Conservation (phyloP, 2,329 filamentous ascomycete species). For the Phaeomoniella chlamydospora region DNA sequence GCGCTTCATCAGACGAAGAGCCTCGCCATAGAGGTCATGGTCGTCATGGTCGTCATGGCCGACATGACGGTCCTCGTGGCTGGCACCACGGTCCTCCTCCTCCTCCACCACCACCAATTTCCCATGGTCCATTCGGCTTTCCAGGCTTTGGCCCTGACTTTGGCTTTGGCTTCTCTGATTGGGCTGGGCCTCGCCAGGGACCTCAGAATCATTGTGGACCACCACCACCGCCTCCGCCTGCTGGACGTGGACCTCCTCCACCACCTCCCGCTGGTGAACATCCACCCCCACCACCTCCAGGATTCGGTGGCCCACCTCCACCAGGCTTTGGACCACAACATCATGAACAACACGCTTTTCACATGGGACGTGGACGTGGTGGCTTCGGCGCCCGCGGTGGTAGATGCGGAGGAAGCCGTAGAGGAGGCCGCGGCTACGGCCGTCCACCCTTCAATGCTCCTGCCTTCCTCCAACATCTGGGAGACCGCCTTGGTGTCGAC, state of each 20-base stretch:
- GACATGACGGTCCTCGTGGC: background rate
- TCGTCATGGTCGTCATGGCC: too few species aligned
- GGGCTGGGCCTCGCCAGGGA: background rate
- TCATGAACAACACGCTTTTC: constrained; percentile 4
- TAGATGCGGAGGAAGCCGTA: constrained; percentile 8
- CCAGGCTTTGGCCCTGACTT: background rate
- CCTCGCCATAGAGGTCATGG: background rate
- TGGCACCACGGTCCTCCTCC: constrained; percentile 1
- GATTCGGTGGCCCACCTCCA: constrained; percentile 10
- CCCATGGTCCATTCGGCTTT: background rate
- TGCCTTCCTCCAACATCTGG: constrained; percentile 15
- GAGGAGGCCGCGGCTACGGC: constrained; percentile 5
- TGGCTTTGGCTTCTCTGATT: background rate
- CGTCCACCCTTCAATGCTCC: constrained; percentile 6
- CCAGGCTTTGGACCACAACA: constrained; percentile 2
- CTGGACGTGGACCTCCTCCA: constrained; percentile 5
- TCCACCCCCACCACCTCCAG: constrained; percentile 8
- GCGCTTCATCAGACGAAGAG: constrained; percentile 1
- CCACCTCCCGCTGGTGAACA: constrained; percentile 7
- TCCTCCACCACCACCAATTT: too few species aligned
- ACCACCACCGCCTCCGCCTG: background rate
- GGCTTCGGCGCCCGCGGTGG: constrained; percentile 8
- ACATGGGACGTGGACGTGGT: constrained; percentile 5
- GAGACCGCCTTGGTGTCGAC: constrained; percentile 16
- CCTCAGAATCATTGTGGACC: background rate